phyloP scores from a whole-genome alignment of 306 rosid species.

The Alnus glutinosa region DNA sequence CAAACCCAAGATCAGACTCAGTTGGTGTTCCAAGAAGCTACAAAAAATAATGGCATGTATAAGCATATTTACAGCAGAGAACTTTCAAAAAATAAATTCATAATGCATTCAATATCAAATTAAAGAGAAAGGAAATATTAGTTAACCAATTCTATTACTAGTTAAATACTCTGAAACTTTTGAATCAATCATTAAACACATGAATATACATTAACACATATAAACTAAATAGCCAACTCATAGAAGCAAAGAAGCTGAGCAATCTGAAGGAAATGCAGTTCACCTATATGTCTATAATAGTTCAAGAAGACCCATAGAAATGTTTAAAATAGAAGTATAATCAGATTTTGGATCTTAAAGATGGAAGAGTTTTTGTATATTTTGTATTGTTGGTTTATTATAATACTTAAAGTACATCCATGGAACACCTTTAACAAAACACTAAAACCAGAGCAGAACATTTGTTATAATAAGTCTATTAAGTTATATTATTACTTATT shows the following conservation, averaged over 20 bases:
- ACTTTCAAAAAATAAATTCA: slow-evolving; percentile 12
- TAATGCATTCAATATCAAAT: not conserved
- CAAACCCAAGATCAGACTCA: slow-evolving; percentile 84
- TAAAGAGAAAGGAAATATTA: not conserved
- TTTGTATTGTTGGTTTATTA: not conserved
- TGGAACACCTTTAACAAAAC: not conserved
- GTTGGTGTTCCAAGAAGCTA: slow-evolving; percentile 98
- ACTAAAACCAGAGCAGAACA: not conserved
- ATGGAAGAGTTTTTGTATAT: not conserved
- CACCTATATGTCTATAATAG: not conserved
- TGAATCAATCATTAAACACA: not conserved
- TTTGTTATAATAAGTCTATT: not conserved
- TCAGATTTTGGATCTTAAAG: not conserved
- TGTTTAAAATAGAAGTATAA: not conserved
- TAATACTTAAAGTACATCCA: not conserved
- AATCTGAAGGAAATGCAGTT: not conserved
- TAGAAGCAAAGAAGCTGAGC: not conserved
- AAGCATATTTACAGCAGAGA: slow-evolving; percentile 30
- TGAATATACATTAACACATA: not conserved
- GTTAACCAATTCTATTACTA: not conserved
- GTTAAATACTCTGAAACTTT: not conserved
- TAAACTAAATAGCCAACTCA: not conserved
- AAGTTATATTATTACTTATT: not conserved
- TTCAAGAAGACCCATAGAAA: not conserved
- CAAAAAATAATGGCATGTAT: slow-evolving; percentile 26